Conservation (phyloP, 257 asterid species). For the Capsicum rhomboideum region DNA sequence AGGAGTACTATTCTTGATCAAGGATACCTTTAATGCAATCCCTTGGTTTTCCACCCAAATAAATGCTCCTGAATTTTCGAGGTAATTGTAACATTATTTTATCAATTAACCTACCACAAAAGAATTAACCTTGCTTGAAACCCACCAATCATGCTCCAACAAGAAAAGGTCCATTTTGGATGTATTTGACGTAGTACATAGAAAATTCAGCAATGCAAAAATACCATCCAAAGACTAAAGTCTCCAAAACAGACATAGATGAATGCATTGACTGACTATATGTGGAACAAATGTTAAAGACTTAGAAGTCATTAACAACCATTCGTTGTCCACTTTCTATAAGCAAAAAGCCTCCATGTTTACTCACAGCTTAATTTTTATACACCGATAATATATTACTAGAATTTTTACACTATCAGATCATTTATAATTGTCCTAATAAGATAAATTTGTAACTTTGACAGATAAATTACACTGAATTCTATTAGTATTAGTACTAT, state of each 20-base stretch:
- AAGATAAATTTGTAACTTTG: not conserved
- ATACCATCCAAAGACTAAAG: not conserved
- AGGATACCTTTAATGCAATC: no score
- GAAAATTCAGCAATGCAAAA: not conserved
- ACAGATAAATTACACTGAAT: not conserved
- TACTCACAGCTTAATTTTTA: not conserved
- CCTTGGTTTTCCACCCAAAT: not conserved
- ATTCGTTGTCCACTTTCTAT: not conserved
- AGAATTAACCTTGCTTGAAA: not conserved
- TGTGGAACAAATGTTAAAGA: not conserved
- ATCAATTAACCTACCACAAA: not conserved
- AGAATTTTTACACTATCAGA: not conserved
- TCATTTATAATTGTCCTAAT: not conserved
- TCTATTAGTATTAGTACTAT: not conserved
- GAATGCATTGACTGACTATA: not conserved
- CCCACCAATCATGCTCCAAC: not conserved
- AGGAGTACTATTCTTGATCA: no score
- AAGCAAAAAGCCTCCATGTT: not conserved
- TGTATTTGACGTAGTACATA: not conserved
- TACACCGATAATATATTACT: not conserved
- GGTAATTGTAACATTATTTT: not conserved
- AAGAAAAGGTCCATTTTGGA: not conserved
- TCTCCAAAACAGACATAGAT: not conserved
- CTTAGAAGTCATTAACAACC: not conserved
- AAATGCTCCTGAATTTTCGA: not conserved